phyloP scores from a whole-genome alignment of 1,139 yeast species.

The Taphrina wiesneri region DNA sequence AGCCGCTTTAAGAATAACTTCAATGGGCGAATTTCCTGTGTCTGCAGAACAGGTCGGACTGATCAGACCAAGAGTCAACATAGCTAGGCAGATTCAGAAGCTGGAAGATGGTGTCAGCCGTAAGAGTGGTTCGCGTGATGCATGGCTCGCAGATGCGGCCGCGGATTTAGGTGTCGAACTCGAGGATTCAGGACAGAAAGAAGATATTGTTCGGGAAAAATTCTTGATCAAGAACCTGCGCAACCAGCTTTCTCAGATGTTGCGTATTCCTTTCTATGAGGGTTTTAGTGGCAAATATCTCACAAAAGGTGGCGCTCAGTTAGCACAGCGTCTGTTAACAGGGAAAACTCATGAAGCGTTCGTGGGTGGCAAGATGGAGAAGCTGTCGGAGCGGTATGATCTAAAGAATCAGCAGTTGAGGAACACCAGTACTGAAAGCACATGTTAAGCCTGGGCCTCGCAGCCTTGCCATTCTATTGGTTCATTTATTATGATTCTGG shows the following conservation, averaged over 20 bases:
- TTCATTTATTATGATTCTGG: too few relatives aligned
- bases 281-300: constrained; percentile 58
- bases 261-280: constrained; percentile 63
- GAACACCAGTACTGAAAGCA: too few relatives aligned
- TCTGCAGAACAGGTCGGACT: constrained; percentile 73
- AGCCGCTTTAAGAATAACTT: constrained; percentile 64
- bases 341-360: constrained; percentile 71
- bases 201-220: constrained; percentile 46
- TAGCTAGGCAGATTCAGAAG: constrained; percentile 77
- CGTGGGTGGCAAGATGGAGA: constrained; percentile 54
- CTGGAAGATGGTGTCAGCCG: constrained; percentile 48
- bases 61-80: constrained; percentile 63
- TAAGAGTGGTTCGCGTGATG: constrained; percentile 38
- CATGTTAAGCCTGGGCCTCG: too few relatives aligned
- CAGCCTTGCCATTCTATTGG: too few relatives aligned
- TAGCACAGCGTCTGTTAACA: constrained; percentile 78
- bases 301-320: constrained; percentile 78
- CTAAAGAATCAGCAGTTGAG: too few relatives aligned
- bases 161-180: constrained; percentile 81
- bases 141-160: constrained; percentile 89
- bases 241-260: constrained; percentile 58
- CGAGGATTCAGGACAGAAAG: constrained; percentile 48
- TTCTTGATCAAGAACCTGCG: constrained; percentile 52
- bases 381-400: constrained; percentile 1
- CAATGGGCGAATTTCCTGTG: constrained; percentile 71